These are phyloP conservation scores for Conticribra weissflogii DNA, from an alignment of 108 stramenopile species.

Conservation along the genomic window DNA sequence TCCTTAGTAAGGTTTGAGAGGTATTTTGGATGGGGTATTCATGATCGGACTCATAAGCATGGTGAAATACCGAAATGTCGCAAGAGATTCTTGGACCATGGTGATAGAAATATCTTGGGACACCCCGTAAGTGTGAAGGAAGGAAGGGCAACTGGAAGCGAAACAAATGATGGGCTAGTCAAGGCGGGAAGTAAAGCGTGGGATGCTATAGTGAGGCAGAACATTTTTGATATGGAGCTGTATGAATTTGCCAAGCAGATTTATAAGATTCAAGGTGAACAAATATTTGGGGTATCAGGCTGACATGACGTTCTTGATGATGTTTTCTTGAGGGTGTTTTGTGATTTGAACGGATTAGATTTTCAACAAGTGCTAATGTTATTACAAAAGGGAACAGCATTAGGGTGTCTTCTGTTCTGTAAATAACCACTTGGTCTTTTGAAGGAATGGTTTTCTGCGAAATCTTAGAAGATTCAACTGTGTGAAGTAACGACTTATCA, in stretches of 20 bases:
- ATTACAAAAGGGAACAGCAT: no score
- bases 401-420: no score
- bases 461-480: no score
- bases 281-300: constrained; percentile 24
- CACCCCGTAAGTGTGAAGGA: constrained; percentile 19
- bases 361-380: no score
- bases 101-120: constrained; percentile 27
- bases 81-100: constrained; percentile 5
- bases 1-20: constrained; percentile 43
- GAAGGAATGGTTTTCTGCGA: no score
- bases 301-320: no score
- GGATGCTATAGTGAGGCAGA: constrained; percentile 37
- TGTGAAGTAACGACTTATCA: no score
- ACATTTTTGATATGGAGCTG: constrained; percentile 48
- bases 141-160: constrained; percentile 7
- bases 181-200: constrained; percentile 42
- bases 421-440: no score
- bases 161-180: constrained; percentile 3
- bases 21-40: constrained; percentile 49
- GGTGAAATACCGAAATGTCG: constrained; percentile 14
- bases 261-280: constrained; percentile 36
- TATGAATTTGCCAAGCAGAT: constrained; percentile 50
- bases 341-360: no score
- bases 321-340: no score
- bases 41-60: constrained; percentile 2